Evolutionary conservation across 352 stramenopile species (phyloP), one percentile per base, ranked within the genome.

Genomic region (Phytopythium sindhum): DNA sequence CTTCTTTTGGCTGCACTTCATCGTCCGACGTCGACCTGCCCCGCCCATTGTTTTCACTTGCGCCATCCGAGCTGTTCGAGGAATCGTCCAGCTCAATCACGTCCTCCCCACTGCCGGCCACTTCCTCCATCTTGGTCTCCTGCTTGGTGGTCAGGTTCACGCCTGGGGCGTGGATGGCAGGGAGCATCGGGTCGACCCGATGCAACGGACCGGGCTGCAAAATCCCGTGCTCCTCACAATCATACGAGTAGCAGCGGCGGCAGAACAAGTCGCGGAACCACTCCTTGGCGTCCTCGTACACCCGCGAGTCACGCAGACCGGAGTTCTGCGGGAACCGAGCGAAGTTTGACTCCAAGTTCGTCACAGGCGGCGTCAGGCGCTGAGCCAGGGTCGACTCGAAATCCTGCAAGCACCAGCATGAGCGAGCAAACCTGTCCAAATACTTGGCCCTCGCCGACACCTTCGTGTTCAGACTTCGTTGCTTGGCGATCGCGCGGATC

Each of bases 241-340:
- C 90, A 73, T 97, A 98, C 0, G 66, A 80, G 64, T 90, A 97
- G 69, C 93, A 98, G 3, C 86, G 77, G 4, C 88, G 76, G 65
- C 93, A 98, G 63, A 97, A 97, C 4, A 98, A 58, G 60, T 93
- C 78, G 0, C 86, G 80, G 70, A 93, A 94, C 59, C 78, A 89
- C 64, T 97, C 87, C 47, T 84, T 80, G 19, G 89, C 51, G 12
- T 82, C 66, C 45, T 79, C 74, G 44, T 94, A 91, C 0, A 68
- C 67, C 21, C 65, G 71, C 10, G 57, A 65, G 31, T 74, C 60
- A 7, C 84, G 80, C 33, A 89, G 33, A 4, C 81, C 81, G 7
- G 78, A 53, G 3, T 50, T 64, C 2, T 70, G 35, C 23, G 74
- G 69, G 52, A 64, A 69, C 39, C 66, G 57, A 2, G 65, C 56